Evolutionary conservation across 1,284 basidiomycete genomes (phyloP).

Genomic region (Rhodotorula sp.): DNA sequence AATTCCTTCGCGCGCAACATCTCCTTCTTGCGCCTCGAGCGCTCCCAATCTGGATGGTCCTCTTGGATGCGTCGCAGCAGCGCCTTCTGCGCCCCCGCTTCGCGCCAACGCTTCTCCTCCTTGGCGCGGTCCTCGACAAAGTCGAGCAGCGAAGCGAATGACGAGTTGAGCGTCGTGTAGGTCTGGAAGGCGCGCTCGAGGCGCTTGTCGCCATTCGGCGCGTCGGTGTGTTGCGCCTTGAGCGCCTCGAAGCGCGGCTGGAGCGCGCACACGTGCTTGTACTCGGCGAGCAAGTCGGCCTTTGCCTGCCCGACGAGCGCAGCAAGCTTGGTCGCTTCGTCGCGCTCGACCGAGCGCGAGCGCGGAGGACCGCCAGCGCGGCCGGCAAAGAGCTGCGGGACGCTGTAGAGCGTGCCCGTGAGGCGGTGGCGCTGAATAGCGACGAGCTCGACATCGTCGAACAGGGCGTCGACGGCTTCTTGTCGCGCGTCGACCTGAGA

Average conservation of each 20-base stretch:
- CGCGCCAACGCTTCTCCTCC: slow-evolving; percentile 1
- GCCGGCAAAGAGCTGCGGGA: background rate
- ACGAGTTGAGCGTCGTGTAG: background rate
- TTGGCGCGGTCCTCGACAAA: slow-evolving; percentile 22
- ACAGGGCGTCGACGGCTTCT: slow-evolving; percentile 14
- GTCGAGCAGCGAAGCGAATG: slow-evolving; percentile 17
- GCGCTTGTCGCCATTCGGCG: too few species aligned
- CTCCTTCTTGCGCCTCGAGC: background rate
- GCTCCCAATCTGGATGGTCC: slow-evolving; percentile 5
- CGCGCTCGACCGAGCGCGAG: background rate
- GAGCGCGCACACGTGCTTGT: background rate
- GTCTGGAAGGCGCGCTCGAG: background rate
- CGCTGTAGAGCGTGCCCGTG: slow-evolving; percentile 5
- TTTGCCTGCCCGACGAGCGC: background rate
- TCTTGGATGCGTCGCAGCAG: slow-evolving; percentile 7
- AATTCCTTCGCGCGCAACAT: slow-evolving; percentile 7
- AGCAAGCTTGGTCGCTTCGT: background rate
- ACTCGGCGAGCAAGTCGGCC: background rate
- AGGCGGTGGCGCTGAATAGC: slow-evolving; percentile 9
- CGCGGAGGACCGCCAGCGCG: background rate
- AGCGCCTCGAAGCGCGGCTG: background rate
- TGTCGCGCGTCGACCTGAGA: slow-evolving; percentile 9
- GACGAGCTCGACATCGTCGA: slow-evolving; percentile 1
- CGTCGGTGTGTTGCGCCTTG: background rate
- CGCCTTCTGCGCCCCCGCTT: background rate